Evolutionary conservation across 495 filamentous ascomycete genomes (phyloP).

Genomic region (Aspergillus baeticus): DNA sequence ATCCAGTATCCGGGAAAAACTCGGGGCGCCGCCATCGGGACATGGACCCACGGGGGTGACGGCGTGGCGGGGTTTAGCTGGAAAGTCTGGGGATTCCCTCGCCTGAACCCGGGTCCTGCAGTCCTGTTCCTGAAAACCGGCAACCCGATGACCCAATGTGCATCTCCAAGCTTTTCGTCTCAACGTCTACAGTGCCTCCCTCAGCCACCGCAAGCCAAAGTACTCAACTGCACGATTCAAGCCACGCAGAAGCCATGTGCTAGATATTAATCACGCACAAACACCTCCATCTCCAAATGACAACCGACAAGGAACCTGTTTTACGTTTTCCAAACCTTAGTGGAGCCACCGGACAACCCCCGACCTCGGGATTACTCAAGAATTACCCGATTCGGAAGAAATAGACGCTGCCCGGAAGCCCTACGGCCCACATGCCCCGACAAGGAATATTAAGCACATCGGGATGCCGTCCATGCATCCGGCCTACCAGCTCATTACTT

Average conservation of each 20-base stretch:
- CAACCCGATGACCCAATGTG: too few species aligned
- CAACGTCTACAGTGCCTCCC: too few species aligned
- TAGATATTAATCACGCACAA: too few species aligned
- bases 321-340: not conserved
- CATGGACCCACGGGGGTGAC: constrained; percentile 8
- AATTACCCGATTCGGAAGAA: constrained; percentile 3
- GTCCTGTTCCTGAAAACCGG: too few species aligned
- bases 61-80: constrained; percentile 5
- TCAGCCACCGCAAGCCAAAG: too few species aligned
- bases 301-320: not conserved
- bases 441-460: constrained; percentile 4
- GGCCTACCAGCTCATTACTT: not conserved
- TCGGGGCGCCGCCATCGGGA: not conserved
- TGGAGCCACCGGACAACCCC: constrained; percentile 5
- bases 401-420: constrained; percentile 5
- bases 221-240: too few species aligned
- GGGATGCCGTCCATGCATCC: constrained; percentile 1
- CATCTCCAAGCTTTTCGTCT: too few species aligned
- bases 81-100: not conserved
- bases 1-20: not conserved
- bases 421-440: constrained; percentile 1
- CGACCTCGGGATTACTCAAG: not conserved
- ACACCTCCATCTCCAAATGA: too few species aligned
- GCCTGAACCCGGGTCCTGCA: not conserved
- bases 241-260: too few species aligned